Evolutionary conservation across 2,329 filamentous ascomycete species (phyloP), one percentile per base, ranked within the genome.

Genomic region (Penicillium sp.): DNA sequence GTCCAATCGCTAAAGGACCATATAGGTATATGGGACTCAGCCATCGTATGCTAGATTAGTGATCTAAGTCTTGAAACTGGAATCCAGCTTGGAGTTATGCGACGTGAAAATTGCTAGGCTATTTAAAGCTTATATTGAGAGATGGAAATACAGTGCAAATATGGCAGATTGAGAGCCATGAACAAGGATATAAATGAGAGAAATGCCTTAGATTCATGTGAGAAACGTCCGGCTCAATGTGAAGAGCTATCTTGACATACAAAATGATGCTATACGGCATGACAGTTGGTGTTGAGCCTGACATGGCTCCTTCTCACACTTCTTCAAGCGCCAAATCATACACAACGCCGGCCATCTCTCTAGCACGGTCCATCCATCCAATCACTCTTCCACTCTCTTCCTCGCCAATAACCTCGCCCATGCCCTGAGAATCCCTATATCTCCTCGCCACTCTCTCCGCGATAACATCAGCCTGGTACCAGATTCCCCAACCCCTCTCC

Each of bases 391-490:
- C 44, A 52, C 55, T 61, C 44, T 63, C 63, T 33, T 65, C 58
- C 22, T 52, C 57, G 9, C 59, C 63, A 51, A 67, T 66, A 26
- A 60, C 57, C 27, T 52, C 52, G 39, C 24, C 61, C 41, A 11
- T 52, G 31, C 31, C 52, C 39, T 31, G 48, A 47, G 31, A 29
- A 39, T 9, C 22, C 14, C 24, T 31, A 33, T 47, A 52, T 5
- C 33, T 35, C 5, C 33, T 35, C 33, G 14, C 33, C 19, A 63
- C 56, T 52, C 56, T 54, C n/a, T 56, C 48, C 46, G 67, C 68
- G 39, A 70, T 66, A 24, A 69, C 61, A 57, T 70, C 68, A 27
- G 68, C 68, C 57, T 70, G 68, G 52, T 69, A 70, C 67, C 68
- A 69, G 24, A 70, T 60, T 8, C 68, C 68, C 68, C 68, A 70